Evolutionary conservation across 1,284 basidiomycete genomes (phyloP), one percentile per base, ranked within the genome.

Genomic region (Inonotus hispidus): DNA sequence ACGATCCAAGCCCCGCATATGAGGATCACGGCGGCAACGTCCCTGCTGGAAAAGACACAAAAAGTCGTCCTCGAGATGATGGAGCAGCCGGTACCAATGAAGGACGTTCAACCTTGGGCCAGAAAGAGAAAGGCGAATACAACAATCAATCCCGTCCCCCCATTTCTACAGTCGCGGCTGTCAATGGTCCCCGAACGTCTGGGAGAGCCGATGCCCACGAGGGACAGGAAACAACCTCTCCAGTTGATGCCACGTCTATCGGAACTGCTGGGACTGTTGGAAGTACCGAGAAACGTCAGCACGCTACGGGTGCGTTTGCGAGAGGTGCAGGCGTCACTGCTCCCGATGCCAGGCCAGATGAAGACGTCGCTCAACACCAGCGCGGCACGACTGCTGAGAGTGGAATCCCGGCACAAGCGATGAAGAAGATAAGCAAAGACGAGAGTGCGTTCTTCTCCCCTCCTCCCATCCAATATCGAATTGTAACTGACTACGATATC

Each of bases 301-400:
- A 23, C 5, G 37, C 49, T n/a, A 23, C 58, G 14, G 62, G 62
- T 7, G 58, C 62, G 35, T 63, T 63, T 37, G 58, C 58, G n/a
- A 21, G 27, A 11, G 62, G 62, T 21, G 58, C 62, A 2, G 62
- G 46, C n/a, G 21, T 57, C 3, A 63, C 62, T 3, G 38, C 58
- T 7, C 58, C 62, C 16, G 38, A 32, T 14, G 53, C 62, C 5
- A 32, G 27, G 1, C 62, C 58, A 35, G 53, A 60, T 6, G 55
- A 59, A 3, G 27, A 53, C 16, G 21, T 11, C 2, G 29, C 19
- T 2, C 62, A 60, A 16, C 58, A 63, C 37, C 53, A 60, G 32
- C 63, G 63, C n/a, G 25, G 32, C 35, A 59, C 13, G 38, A 58
- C 63, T 1, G 63, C 63, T 3, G 63, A 64, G 29, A 54, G 59